Conservation (phyloP, 345 rosid genomes). For the Luvunga scandens region DNA sequence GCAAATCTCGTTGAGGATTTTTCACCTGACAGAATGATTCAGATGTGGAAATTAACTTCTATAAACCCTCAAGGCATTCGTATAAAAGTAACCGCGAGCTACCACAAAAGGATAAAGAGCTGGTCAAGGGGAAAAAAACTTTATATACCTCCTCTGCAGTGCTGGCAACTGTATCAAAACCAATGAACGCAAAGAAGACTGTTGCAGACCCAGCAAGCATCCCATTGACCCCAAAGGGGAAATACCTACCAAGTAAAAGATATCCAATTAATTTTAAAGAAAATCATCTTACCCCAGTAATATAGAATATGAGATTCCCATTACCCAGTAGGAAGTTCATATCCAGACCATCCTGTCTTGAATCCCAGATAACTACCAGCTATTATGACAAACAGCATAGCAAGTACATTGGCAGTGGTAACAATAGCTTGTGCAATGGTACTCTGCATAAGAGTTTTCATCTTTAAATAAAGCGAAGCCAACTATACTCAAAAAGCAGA, state of each 20-base stretch:
- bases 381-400: conserved; percentile 77
- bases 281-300: conserved; percentile 2
- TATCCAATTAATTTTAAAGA: conserved; percentile 6
- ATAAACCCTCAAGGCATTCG: conserved; percentile 2
- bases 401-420: conserved; percentile 73
- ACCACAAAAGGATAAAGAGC: neutral
- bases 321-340: conserved; percentile 92
- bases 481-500: neutral
- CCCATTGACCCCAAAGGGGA: conserved; percentile 92
- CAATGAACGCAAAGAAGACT: conserved; percentile 91
- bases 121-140: neutral
- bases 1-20: conserved; percentile 97
- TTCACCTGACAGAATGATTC: conserved; percentile 61
- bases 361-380: conserved; percentile 88
- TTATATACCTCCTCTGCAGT: conserved; percentile 93
- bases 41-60: neutral
- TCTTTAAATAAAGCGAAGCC: neutral
- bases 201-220: conserved; percentile 99
- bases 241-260: conserved; percentile 44
- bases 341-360: conserved; percentile 92
- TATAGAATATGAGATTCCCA: conserved; percentile 2
- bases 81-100: conserved; percentile 4
- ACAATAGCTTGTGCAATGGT: conserved; percentile 78
- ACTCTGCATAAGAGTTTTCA: conserved; percentile 55
- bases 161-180: conserved; percentile 98